Evolutionary conservation across 2,329 filamentous ascomycete species (phyloP).

Genomic region (Aspergillus flavus): DNA sequence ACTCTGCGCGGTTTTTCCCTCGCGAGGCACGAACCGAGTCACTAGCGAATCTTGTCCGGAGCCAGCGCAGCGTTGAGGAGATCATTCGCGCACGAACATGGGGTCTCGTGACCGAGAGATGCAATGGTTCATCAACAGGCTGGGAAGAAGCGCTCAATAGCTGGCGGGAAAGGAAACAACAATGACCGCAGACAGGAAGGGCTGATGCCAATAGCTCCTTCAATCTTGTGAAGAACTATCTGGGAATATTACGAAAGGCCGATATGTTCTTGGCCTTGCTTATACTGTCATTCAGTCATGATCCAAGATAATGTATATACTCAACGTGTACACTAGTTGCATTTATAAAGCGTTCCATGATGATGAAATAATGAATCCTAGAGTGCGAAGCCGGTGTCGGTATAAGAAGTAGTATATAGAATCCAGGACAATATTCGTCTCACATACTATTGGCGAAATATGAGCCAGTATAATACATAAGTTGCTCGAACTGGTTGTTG

Average conservation of each 20-base stretch:
- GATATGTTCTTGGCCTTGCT: neutral
- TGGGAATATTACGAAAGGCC: too few relatives aligned
- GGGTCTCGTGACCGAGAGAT: slow-evolving; percentile 75
- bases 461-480: neutral
- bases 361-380: neutral
- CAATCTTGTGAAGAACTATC: neutral
- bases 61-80: slow-evolving; percentile 73
- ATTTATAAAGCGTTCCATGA: slow-evolving; percentile 12
- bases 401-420: neutral
- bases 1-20: slow-evolving; percentile 78
- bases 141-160: slow-evolving; percentile 68
- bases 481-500: neutral
- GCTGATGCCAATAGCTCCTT: neutral
- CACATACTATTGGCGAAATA: neutral
- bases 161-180: slow-evolving; percentile 56
- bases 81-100: slow-evolving; percentile 80
- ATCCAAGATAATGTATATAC: slow-evolving; percentile 10
- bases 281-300: neutral
- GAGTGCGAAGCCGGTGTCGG: neutral
- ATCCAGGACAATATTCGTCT: neutral
- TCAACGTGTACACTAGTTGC: slow-evolving; percentile 17
- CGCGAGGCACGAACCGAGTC: slow-evolving; percentile 76
- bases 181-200: slow-evolving; percentile 10
- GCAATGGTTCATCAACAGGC: slow-evolving; percentile 59
- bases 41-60: slow-evolving; percentile 70